These are phyloP conservation scores for Ustilago sp. DNA, from an alignment of 1,284 basidiomycete species.

Conservation along the genomic window DNA sequence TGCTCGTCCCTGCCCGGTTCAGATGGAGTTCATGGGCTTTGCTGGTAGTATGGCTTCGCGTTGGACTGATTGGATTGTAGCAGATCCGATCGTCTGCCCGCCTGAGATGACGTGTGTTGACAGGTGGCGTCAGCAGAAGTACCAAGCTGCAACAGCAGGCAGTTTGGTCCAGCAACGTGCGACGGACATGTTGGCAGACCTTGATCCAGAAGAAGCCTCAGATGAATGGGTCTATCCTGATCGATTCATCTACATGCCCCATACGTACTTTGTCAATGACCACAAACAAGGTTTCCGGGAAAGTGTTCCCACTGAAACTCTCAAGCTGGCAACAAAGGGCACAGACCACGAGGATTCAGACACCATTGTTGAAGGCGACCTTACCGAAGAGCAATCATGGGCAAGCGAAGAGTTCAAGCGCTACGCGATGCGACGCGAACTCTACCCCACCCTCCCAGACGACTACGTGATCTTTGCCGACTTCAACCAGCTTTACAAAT, in stretches of 20 bases:
- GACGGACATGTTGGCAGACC: constrained; percentile 72
- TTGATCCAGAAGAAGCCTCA: constrained; percentile 73
- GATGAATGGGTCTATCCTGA: constrained; percentile 74
- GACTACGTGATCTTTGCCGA: constrained; percentile 75
- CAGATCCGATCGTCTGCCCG: constrained; percentile 74
- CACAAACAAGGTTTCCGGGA: constrained; percentile 74
- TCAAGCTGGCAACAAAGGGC: constrained; percentile 14
- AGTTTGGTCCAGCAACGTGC: constrained; percentile 22
- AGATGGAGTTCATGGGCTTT: constrained; percentile 73
- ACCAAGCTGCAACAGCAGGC: constrained; percentile 29
- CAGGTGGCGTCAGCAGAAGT: constrained; percentile 68
- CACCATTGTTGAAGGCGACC: background rate
- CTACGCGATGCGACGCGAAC: constrained; percentile 71
- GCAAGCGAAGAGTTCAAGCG: constrained; percentile 73
- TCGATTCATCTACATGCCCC: constrained; percentile 72
- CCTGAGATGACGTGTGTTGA: constrained; percentile 72
- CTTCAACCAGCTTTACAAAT: constrained; percentile 75
- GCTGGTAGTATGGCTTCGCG: constrained; percentile 74
- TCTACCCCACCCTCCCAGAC: constrained; percentile 71
- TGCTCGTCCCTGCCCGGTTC: constrained; percentile 75
- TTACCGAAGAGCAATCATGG: constrained; percentile 71
- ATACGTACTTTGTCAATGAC: constrained; percentile 76
- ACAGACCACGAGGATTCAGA: background rate
- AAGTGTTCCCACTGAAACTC: constrained; percentile 20
- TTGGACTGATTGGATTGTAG: constrained; percentile 77